Percentiles rank a stretch among this genome's conserved stretches.
These are phyloP conservation scores for Neonectria magnoliae DNA, from an alignment of 2,329 filamentous ascomycete genomes.

Conservation along the genomic window DNA sequence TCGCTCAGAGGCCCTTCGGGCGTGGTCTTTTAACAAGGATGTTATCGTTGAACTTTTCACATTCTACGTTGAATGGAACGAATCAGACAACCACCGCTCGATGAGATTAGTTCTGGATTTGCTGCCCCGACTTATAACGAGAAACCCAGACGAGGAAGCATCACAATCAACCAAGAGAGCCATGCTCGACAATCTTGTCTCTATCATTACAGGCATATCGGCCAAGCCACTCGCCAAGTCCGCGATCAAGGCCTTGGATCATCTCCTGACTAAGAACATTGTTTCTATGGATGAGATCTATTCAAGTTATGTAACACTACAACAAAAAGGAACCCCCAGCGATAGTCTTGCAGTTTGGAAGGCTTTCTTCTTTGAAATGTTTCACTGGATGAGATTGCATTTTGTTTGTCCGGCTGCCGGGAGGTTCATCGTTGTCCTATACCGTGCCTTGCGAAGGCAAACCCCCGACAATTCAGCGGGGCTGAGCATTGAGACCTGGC, in stretches of 20 bases:
- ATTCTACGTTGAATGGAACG: constrained; percentile 74
- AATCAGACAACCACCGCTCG: constrained; percentile 71
- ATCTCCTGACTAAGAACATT: constrained; percentile 70
- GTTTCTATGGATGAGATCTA: constrained; percentile 60
- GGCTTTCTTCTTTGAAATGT: constrained; percentile 58
- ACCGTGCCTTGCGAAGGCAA: constrained; percentile 56
- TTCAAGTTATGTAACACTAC: constrained; percentile 53
- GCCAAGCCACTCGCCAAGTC: constrained; percentile 75
- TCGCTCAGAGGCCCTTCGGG: constrained; percentile 50
- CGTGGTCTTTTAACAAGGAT: constrained; percentile 62
- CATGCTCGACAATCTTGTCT: constrained; percentile 63
- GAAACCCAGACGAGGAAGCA: constrained; percentile 57
- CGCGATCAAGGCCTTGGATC: constrained; percentile 72
- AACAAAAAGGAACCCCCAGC: constrained; percentile 37
- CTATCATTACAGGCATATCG: constrained; percentile 68
- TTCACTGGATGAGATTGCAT: constrained; percentile 66
- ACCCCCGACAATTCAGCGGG: constrained; percentile 37
- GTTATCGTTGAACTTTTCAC: constrained; percentile 64
- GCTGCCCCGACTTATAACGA: constrained; percentile 60
- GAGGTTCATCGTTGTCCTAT: constrained; percentile 68
- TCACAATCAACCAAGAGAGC: constrained; percentile 53
- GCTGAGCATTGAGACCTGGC: constrained; percentile 58
- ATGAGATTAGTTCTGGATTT: constrained; percentile 71
- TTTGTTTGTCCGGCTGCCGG: constrained; percentile 69
- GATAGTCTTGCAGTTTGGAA: constrained; percentile 57